Conservation (phyloP, 2,329 filamentous ascomycete species). For the Trichoderma arundinaceum region DNA sequence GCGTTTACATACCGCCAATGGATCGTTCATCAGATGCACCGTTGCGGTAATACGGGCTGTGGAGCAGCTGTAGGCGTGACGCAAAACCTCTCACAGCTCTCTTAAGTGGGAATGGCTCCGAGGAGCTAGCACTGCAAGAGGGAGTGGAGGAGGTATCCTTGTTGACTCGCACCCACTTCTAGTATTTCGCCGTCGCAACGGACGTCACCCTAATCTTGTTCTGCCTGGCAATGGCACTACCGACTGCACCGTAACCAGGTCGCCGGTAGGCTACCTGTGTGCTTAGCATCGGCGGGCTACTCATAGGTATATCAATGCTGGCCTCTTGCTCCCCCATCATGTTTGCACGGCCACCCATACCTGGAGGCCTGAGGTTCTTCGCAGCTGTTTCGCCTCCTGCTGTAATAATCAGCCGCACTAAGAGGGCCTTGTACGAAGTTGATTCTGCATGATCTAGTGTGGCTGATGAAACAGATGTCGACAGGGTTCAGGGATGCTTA, state of each 20-base stretch:
- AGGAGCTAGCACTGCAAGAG: background rate
- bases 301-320: background rate
- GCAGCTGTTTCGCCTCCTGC: background rate
- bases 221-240: constrained; percentile 7
- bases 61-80: constrained; percentile 1
- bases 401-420: background rate
- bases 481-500: constrained; percentile 28
- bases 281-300: background rate
- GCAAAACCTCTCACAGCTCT: background rate
- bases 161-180: background rate
- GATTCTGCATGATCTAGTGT: constrained; percentile 23
- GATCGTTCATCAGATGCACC: background rate
- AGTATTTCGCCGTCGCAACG: constrained; percentile 18
- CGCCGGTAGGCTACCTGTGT: background rate
- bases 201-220: constrained; percentile 21
- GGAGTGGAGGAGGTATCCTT: constrained; percentile 5
- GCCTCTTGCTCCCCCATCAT: background rate
- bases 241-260: constrained; percentile 12
- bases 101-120: background rate
- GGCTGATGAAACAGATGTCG: constrained; percentile 6
- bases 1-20: background rate
- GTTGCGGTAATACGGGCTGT: background rate
- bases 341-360: background rate
- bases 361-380: background rate
- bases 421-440: background rate